Conservation (phyloP, 345 rosid genomes). For the Camelina laxa region DNA sequence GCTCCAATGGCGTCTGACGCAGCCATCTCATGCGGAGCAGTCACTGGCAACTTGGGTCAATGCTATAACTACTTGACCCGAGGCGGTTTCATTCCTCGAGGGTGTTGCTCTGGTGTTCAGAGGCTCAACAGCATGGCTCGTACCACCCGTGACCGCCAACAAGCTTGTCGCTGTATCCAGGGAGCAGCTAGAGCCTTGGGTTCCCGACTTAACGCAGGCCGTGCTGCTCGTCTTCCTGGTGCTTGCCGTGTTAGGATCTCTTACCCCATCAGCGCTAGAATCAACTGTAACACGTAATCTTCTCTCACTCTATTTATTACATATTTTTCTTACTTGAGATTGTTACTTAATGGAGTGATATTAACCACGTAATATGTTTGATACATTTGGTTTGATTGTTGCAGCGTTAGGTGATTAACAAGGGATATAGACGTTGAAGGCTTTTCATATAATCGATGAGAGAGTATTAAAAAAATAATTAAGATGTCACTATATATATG, state of each 20-base stretch:
- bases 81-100: constrained; percentile 31
- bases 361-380: constrained; percentile 5
- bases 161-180: constrained; percentile 60
- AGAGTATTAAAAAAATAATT: constrained; percentile 19
- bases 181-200: constrained; percentile 40
- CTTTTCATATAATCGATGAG: constrained; percentile 17
- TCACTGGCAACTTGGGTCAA: constrained; percentile 33
- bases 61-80: constrained; percentile 50
- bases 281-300: constrained; percentile 56
- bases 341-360: background rate
- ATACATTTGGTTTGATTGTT: constrained; percentile 24
- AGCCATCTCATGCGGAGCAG: constrained; percentile 52
- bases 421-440: constrained; percentile 14
- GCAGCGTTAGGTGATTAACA: constrained; percentile 35
- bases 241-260: constrained; percentile 58
- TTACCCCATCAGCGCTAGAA: constrained; percentile 60
- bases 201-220: constrained; percentile 28
- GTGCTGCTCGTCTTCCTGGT: constrained; percentile 53
- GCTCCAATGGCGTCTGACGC: constrained; percentile 46
- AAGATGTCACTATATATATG: constrained; percentile 18
- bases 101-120: constrained; percentile 58
- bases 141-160: constrained; percentile 57
- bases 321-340: background rate
- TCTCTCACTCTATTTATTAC: background rate
- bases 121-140: constrained; percentile 47